These are phyloP conservation scores for Chalaropsis ovoidea DNA, from an alignment of 2,329 filamentous ascomycete genomes.

Conservation along the genomic window DNA sequence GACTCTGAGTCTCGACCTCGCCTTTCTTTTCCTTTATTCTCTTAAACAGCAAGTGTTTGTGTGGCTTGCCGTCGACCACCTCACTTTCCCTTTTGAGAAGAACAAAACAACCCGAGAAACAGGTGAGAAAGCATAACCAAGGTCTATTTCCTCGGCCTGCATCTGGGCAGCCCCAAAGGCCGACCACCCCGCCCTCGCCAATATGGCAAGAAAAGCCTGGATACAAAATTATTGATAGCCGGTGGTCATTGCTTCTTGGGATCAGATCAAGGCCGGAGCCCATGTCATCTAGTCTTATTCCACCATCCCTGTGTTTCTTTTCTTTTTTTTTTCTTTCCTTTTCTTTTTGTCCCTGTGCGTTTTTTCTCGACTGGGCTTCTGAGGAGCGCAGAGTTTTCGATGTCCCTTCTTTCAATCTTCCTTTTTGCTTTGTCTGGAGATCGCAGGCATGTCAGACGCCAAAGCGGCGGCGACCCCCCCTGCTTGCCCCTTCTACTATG, in stretches of 20 bases:
- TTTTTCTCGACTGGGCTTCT: neutral
- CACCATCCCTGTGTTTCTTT: neutral
- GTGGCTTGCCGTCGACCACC: too few relatives aligned
- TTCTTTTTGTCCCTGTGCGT: constrained; percentile 1
- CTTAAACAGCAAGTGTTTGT: too few relatives aligned
- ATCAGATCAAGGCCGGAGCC: constrained; percentile 1
- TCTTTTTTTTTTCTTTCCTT: neutral
- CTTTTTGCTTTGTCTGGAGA: constrained; percentile 14
- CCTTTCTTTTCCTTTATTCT: neutral
- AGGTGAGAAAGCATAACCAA: neutral
- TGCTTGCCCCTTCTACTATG: neutral
- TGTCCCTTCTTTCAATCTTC: constrained; percentile 14
- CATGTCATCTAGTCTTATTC: constrained; percentile 18
- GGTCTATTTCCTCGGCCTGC: neutral
- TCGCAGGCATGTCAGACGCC: constrained; percentile 12
- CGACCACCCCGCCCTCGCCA: constrained; percentile 12
- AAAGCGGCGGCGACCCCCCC: neutral
- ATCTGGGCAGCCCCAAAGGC: neutral
- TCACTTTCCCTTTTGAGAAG: neutral
- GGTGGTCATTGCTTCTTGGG: constrained; percentile 14
- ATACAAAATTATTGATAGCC: constrained; percentile 11
- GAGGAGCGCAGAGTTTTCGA: constrained; percentile 9
- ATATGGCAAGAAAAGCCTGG: constrained; percentile 15
- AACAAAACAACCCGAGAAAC: neutral
- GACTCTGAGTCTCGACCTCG: too few relatives aligned